Evolutionary conservation across 2,329 filamentous ascomycete species (phyloP).

Genomic region (Ceratocystis cubensis): DNA sequence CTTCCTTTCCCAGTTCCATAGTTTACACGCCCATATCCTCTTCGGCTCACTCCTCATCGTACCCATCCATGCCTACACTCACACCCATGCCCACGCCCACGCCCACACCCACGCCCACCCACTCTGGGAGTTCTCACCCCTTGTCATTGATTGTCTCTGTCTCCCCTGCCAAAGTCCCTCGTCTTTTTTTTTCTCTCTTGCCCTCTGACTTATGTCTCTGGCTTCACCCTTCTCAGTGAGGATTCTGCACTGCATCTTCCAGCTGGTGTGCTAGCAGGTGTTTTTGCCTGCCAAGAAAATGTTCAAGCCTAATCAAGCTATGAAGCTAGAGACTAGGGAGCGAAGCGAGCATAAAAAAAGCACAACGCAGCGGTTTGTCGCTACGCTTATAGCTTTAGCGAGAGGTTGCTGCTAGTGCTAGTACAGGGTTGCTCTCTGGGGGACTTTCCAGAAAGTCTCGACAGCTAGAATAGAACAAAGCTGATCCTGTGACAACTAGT

Average conservation of each 20-base stretch:
- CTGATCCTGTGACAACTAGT: constrained; percentile 6
- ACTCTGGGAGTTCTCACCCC: not conserved
- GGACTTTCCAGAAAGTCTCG: not conserved
- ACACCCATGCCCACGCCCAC: not conserved
- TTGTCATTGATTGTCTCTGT: not conserved
- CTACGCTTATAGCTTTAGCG: not conserved
- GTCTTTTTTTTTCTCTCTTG: not conserved
- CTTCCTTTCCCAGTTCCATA: not conserved
- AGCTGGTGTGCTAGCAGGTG: not conserved
- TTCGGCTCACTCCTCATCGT: no score
- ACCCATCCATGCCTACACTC: no score
- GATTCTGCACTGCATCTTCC: not conserved
- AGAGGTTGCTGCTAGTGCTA: not conserved
- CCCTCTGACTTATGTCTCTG: not conserved
- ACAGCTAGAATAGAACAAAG: constrained; percentile 5
- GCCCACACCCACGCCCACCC: not conserved
- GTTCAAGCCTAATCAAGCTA: not conserved
- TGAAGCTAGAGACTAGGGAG: not conserved
- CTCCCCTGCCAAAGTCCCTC: not conserved
- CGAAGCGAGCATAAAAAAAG: not conserved
- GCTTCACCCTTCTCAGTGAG: not conserved
- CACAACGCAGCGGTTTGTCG: not conserved
- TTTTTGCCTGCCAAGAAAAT: constrained; percentile 3
- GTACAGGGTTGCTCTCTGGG: not conserved
- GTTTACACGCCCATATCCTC: not conserved